A percentile compares a stretch with the other conserved stretches of the same genome.
Evolutionary conservation across 768 basidiomycete species (phyloP).

Genomic region (Sarcodon aspratus): DNA sequence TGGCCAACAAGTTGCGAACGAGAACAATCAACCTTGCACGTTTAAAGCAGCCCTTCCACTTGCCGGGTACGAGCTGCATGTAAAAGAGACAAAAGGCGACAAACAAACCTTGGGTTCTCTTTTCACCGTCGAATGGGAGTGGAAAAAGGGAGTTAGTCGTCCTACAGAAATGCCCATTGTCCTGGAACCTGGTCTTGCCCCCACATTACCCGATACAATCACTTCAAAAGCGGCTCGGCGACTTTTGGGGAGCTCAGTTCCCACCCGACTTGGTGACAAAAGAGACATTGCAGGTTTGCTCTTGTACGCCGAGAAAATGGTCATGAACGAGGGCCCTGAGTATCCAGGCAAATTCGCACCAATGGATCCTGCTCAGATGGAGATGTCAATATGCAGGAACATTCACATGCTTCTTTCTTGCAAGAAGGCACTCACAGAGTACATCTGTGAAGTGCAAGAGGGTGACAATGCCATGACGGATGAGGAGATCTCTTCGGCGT

Average conservation of each 20-base stretch:
- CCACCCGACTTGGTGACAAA: not conserved
- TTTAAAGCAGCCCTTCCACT: slow-evolving; percentile 45
- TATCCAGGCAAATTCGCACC: slow-evolving; percentile 51
- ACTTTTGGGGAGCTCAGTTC: not conserved
- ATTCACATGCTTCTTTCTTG: slow-evolving; percentile 55
- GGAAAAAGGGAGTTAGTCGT: slow-evolving; percentile 13
- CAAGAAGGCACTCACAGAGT: slow-evolving; percentile 44
- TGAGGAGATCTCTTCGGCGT: slow-evolving; percentile 8
- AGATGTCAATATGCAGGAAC: slow-evolving; percentile 67
- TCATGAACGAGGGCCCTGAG: slow-evolving; percentile 21
- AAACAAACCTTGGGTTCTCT: not conserved
- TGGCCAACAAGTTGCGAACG: slow-evolving; percentile 31
- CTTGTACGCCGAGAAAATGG: slow-evolving; percentile 43
- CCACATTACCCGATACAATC: not conserved
- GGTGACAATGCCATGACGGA: slow-evolving; percentile 12
- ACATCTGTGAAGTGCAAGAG: slow-evolving; percentile 23
- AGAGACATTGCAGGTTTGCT: slow-evolving; percentile 18
- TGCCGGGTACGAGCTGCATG: slow-evolving; percentile 2
- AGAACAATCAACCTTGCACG: slow-evolving; percentile 21
- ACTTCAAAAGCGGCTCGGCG: not conserved
- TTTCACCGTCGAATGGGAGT: slow-evolving; percentile 10
- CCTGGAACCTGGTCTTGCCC: slow-evolving; percentile 10
- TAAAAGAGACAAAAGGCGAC: not conserved
- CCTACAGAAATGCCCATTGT: slow-evolving; percentile 20
- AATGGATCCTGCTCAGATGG: slow-evolving; percentile 45